Conservation (phyloP, 768 basidiomycete species). For the Auricularia sp. region DNA sequence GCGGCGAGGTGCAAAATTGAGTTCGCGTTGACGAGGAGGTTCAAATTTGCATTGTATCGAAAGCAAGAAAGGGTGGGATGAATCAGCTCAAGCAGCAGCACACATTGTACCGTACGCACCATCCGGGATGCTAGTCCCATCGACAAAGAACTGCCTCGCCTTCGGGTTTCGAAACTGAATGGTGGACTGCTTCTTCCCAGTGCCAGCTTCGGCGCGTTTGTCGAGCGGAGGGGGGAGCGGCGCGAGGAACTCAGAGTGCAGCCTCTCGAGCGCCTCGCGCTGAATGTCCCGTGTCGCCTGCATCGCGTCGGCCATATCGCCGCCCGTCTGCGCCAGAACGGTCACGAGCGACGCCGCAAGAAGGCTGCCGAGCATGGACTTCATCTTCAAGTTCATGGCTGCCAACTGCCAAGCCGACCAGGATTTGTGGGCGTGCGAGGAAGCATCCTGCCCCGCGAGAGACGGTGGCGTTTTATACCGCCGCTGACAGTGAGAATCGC, state of each 20-base stretch:
- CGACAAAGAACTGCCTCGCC: conserved; percentile 32
- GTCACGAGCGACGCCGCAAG: neutral
- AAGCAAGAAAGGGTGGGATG: neutral
- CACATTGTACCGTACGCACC: conserved; percentile 16
- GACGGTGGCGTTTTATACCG: too few species aligned
- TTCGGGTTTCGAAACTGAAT: conserved; percentile 19
- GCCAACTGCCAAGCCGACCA: too few species aligned
- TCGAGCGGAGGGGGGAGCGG: conserved; percentile 14
- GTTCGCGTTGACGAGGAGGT: too few species aligned
- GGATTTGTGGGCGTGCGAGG: too few species aligned
- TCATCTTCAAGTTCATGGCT: neutral
- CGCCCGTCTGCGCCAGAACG: neutral
- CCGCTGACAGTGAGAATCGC: too few species aligned
- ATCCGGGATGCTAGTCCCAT: conserved; percentile 37
- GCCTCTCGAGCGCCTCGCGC: conserved; percentile 33
- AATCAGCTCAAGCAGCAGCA: neutral
- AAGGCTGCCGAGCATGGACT: neutral
- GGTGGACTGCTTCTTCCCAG: conserved; percentile 1
- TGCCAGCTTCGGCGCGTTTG: conserved; percentile 9
- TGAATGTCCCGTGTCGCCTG: conserved; percentile 37
- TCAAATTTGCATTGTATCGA: too few species aligned
- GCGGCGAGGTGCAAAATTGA: too few species aligned
- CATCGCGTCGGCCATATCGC: conserved; percentile 18
- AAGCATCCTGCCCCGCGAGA: too few species aligned
- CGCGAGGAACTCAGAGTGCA: conserved; percentile 28